Base-by-base conservation (phyloP, 1,284 basidiomycete genomes). In the Moesziomyces sp. region DNA sequence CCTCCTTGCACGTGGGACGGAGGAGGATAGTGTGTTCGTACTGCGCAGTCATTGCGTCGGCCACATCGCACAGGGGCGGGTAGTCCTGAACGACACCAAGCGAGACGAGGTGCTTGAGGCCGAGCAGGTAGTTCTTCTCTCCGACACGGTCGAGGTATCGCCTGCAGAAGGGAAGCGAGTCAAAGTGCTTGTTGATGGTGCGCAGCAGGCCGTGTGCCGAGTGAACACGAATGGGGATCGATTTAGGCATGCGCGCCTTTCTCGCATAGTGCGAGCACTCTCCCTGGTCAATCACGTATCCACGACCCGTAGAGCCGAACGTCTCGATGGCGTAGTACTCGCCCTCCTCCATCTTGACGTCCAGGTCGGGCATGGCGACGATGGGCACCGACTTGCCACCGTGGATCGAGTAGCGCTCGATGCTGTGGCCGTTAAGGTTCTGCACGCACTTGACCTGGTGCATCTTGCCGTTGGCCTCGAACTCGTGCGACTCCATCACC, bases 321-420 rank as follows among this genome's bases (percentile, higher is more conserved):
- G 97, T 99, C 86, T 99, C 97, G 71, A 99, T 97, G 16, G 97
- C 97, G 84, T 94, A 99, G 85, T 97, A 97, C 83, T 99, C 97
- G 40, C 94, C 96, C 85, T 99, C 97, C 84, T 99, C 97, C 97
- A 99, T 99, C 86, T 93, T 97, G 21, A 92, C 93, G 46, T 79
- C 90, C 89, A 84, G 96, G 93, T 57, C 90, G 88, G 69, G 82
- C 85, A 92, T 93, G n/a, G 77, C 76, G 46, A 98, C 93, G 58
- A 98, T 89, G 46, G 93, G 88, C 0, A 99, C 91, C 0, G 91
- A 93, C 86, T 99, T 99, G 58, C 86, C 87, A 34, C 86, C 79
- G 64, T 83, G 82, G 54, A 84, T 83, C 40, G 70, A 66, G 66
- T 81, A 84, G 13, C 70, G 76, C 42, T 75, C 78, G 59, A 84